A percentile compares a stretch with the other conserved stretches of the same genome.
phyloP scores from a whole-genome alignment of 352 stramenopile species.

The Poterioochromonas sp. region DNA sequence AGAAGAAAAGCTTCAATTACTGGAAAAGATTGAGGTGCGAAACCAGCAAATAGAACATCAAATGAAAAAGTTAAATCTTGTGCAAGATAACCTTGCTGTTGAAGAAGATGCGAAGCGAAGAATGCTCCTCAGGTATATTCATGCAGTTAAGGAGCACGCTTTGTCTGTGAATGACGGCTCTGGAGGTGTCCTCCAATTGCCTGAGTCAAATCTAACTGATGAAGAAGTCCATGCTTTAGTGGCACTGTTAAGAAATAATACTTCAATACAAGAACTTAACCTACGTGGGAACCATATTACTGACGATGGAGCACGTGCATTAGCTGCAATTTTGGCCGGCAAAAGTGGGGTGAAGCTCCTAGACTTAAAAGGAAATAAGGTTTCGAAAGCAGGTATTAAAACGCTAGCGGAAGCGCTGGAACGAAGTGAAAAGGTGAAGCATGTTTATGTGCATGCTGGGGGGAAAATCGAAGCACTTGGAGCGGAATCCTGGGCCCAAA shows the following conservation, averaged over 20 bases:
- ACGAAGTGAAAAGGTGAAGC: constrained; percentile 73
- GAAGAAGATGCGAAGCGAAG: constrained; percentile 90
- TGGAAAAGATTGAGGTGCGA: constrained; percentile 53
- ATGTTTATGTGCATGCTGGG: constrained; percentile 89
- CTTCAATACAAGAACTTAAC: constrained; percentile 82
- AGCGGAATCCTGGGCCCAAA: constrained; percentile 46
- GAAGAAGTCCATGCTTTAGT: constrained; percentile 89
- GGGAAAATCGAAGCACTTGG: constrained; percentile 87
- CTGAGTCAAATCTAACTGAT: constrained; percentile 77
- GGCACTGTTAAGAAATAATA: constrained; percentile 71
- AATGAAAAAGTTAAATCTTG: constrained; percentile 38
- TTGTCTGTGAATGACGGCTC: background rate
- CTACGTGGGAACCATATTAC: constrained; percentile 77
- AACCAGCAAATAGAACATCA: constrained; percentile 62
- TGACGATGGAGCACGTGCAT: constrained; percentile 74
- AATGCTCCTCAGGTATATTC: constrained; percentile 83
- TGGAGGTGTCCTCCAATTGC: constrained; percentile 49
- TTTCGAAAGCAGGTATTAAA: constrained; percentile 71
- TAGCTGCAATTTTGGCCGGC: constrained; percentile 75
- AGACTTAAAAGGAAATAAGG: constrained; percentile 78
- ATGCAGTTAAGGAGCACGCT: constrained; percentile 72
- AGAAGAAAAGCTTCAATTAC: constrained; percentile 59
- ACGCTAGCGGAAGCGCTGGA: constrained; percentile 84
- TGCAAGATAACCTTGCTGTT: constrained; percentile 67
- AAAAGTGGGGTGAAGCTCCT: constrained; percentile 61